Percentiles rank a stretch among this genome's conserved stretches.
Evolutionary conservation across 257 asterid species (phyloP).

Genomic region (Coffea canephora): DNA sequence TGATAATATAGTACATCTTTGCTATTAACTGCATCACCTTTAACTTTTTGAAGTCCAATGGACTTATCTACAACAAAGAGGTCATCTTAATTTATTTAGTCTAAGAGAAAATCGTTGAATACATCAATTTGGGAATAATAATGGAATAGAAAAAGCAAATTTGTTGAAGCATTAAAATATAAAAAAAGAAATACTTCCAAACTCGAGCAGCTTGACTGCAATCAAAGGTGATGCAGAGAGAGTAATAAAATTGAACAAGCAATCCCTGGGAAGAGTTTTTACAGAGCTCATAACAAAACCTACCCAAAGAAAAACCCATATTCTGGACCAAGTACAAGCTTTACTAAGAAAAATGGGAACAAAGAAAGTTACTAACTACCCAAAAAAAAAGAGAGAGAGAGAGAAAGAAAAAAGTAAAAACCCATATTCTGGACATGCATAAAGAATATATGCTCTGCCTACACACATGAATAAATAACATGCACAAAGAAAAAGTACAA

Average conservation of each 20-base stretch:
- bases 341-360: no score
- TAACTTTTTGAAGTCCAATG: neutral
- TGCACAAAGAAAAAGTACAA: neutral
- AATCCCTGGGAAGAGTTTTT: neutral
- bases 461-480: neutral
- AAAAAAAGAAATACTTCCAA: neutral
- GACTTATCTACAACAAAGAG: neutral
- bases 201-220: neutral
- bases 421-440: no score
- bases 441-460: neutral
- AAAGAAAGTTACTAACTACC: no score
- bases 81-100: neutral
- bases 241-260: neutral
- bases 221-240: neutral
- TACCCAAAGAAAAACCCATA: no score
- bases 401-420: no score
- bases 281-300: neutral
- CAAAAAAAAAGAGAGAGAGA: no score
- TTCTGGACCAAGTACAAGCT: no score
- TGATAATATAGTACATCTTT: neutral
- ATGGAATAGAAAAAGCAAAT: neutral
- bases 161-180: neutral
- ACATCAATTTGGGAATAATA: neutral
- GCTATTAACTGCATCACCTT: neutral
- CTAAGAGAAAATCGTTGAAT: neutral